A percentile compares a stretch with the other conserved stretches of the same genome.
phyloP scores from a whole-genome alignment of 2,329 filamentous ascomycete genomes.

The Pyrenochaeta sp. region DNA sequence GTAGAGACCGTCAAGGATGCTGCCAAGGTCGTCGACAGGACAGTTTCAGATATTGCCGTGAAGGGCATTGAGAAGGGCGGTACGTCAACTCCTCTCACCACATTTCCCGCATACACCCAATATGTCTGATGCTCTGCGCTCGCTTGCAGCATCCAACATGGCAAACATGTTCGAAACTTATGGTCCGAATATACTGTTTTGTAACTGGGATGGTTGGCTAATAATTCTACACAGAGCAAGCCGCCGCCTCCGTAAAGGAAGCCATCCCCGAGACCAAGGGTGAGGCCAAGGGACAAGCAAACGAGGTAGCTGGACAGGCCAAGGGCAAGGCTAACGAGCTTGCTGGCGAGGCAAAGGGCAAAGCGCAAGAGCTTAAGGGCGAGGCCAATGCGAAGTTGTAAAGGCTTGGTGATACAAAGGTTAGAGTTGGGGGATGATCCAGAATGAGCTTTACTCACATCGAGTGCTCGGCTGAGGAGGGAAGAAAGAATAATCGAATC shows the following conservation, averaged over 20 bases:
- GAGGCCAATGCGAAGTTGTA: constrained; percentile 59
- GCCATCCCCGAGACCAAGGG: constrained; percentile 35
- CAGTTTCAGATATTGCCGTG: constrained; percentile 63
- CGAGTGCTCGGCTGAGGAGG: constrained; percentile 23
- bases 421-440: not conserved
- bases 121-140: constrained; percentile 9
- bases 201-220: constrained; percentile 10
- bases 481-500: not conserved
- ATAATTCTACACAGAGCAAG: constrained; percentile 56
- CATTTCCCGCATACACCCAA: not conserved
- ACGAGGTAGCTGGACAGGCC: constrained; percentile 50
- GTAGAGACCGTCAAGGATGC: constrained; percentile 66
- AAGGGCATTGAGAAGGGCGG: constrained; percentile 70
- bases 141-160: constrained; percentile 17
- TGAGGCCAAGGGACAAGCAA: constrained; percentile 53
- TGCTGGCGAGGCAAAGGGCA: constrained; percentile 53
- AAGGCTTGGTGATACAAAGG: not conserved
- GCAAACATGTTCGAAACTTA: constrained; percentile 10
- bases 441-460: not conserved
- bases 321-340: constrained; percentile 58
- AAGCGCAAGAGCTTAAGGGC: constrained; percentile 52
- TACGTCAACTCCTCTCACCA: constrained; percentile 52
- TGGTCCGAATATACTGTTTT: not conserved
- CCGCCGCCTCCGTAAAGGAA: constrained; percentile 54
- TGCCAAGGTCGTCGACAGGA: constrained; percentile 65